Evolutionary conservation across 2,329 filamentous ascomycete species (phyloP), one percentile per base, ranked within the genome.

Genomic region (Neofusicoccum sp.): DNA sequence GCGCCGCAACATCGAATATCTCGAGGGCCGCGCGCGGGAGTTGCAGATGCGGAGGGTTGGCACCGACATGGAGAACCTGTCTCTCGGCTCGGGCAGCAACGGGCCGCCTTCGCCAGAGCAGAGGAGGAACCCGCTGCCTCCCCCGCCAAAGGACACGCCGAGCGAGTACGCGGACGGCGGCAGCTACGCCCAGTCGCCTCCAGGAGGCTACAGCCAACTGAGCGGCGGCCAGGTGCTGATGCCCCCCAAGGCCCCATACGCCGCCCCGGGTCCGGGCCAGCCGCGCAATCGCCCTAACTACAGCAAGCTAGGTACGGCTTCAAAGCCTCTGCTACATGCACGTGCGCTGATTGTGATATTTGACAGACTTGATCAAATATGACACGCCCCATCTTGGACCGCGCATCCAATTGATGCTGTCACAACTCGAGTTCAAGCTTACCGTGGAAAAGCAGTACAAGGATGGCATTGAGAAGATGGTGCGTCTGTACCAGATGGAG

Each of bases 401-500:
- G 63, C 92, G 96, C 67, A 99, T 99, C 71, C 95, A 99, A 79
- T 89, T 98, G 71, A 99, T 99, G 95, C 82, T 99, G 71, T 96
- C 95, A 49, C 95, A 99, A 76, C 88, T 99, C 65, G 92, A 98
- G 76, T 99, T 99, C 81, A 99, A 99, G 80, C 84, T 99, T 63
- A 96, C 95, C 67, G 95, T 99, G 30, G 95, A 99, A 75, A 96
- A 97, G 74, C 95, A 99, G 78, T 99, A 99, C 77, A 92, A 98
- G 66, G 96, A 96, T 71, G 95, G 95, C 64, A 95, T 99, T 68
- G 95, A 99, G 77, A 99, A 99, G 80, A 98, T 99, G 95, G 91
- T 97, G 48, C 91, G 95, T 74, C 82, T 99, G 36, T 99, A 99
- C 73, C 88, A 95, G 73, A 95, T 98, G 84, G 95, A 98, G 75